Base-by-base conservation (phyloP, 2,329 filamentous ascomycete genomes). In the Penicillium sumatraense region DNA sequence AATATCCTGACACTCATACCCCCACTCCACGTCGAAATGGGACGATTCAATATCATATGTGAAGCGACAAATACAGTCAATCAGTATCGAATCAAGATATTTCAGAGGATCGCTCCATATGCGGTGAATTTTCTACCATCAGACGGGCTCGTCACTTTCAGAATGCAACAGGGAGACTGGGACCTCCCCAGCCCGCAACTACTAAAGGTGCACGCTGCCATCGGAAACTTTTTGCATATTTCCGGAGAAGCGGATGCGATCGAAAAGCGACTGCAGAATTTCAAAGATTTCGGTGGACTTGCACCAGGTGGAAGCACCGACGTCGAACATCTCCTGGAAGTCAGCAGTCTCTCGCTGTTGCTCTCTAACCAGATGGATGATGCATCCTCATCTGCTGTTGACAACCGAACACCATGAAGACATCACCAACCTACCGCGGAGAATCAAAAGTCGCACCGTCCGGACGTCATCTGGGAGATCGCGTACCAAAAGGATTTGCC, bases 181-280 rank as follows among this genome's bases (percentile, higher is more conserved):
- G 54, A 51, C 27, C 53, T 64, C 29, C 61, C 64, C 38, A 44
- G 56, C 49, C 56, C 58, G 18, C 16, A 24, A 11, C 53, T 66
- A 35, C 55, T 66, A 24, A 31, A 45, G 29, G 49, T 65, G n/a
- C 64, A 66, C 45, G 57, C 57, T 52, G 53, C 48, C 21, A 61
- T 66, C 42, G 64, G 46, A 36, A 61, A 62, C 29, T 63, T 65
- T 40, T 35, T 63, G 29, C 47, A 62, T 52, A 52, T 55, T 29
- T 61, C 49, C 41, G 61, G 58, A 51, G 49, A 56, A 24, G 60
- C 52, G 16, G 58, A 66, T 40, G 51, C 41, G 23, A 60, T 66
- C 38, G 59, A 65, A 47, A 52, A 58, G 49, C 4, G 60, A 16
- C 48, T 58, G 13, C 21, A 49, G 50, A 38, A 59, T 29, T 29